These are phyloP conservation scores for Endothia cerciana DNA, from an alignment of 2,329 filamentous ascomycete genomes.

Conservation along the genomic window DNA sequence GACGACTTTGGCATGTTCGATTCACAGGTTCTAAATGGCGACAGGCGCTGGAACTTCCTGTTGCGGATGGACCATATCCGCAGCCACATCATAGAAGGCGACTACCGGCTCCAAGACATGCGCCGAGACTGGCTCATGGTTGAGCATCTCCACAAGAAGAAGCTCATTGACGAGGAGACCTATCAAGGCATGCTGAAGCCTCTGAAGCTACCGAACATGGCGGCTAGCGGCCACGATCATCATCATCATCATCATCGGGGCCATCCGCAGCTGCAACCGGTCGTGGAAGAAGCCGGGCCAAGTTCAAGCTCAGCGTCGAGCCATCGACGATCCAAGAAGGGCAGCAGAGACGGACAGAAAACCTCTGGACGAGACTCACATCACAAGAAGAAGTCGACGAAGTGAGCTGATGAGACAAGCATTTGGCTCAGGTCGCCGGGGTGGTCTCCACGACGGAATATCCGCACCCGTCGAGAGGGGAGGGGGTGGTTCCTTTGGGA, in stretches of 20 bases:
- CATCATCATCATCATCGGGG: not conserved
- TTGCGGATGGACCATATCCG: conserved; percentile 55
- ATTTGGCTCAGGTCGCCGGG: not conserved
- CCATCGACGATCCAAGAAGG: not conserved
- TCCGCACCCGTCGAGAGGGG: not conserved
- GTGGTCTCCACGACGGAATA: not conserved
- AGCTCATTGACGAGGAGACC: conserved; percentile 35
- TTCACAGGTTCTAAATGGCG: conserved; percentile 19
- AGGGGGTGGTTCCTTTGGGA: not conserved
- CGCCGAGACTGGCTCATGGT: conserved; percentile 48
- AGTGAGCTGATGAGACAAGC: not conserved
- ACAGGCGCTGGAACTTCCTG: conserved; percentile 38
- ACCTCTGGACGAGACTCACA: not conserved
- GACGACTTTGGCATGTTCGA: conserved; percentile 39
- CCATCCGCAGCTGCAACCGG: not conserved
- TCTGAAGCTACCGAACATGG: not conserved
- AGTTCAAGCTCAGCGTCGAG: not conserved
- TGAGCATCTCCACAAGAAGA: conserved; percentile 39
- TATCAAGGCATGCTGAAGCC: conserved; percentile 6
- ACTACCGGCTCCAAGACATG: conserved; percentile 32
- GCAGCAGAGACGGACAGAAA: not conserved
- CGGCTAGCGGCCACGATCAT: not conserved
- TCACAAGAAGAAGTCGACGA: not conserved
- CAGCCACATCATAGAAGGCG: conserved; percentile 44
- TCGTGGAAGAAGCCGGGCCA: conserved; percentile 14